Conservation (phyloP, 345 rosid species). For the Arabis alpina region DNA sequence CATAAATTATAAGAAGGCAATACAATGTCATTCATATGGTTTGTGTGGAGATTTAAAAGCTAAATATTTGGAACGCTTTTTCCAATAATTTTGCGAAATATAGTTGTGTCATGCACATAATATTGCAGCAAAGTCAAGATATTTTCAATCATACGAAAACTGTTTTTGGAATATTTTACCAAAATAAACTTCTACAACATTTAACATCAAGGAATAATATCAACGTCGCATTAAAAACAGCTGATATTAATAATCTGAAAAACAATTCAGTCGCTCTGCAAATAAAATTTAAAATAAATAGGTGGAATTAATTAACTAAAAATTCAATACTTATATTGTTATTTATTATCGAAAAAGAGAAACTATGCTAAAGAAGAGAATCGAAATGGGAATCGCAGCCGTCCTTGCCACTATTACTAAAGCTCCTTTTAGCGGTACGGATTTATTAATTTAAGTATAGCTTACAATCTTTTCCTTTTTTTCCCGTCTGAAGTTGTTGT, state of each 20-base stretch:
- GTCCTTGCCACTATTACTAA: slow-evolving; percentile 34
- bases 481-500: too few species aligned
- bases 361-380: slow-evolving; percentile 28
- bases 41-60: slow-evolving; percentile 6
- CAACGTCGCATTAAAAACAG: neutral
- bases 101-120: slow-evolving; percentile 15
- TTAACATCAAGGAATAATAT: slow-evolving; percentile 9
- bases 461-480: neutral
- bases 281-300: neutral
- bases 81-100: neutral
- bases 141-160: slow-evolving; percentile 5
- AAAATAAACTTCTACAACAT: neutral
- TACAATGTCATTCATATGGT: slow-evolving; percentile 27
- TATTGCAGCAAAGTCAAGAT: slow-evolving; percentile 12
- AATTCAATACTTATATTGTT: neutral
- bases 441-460: slow-evolving; percentile 11
- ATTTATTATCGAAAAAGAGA: slow-evolving; percentile 3
- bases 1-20: neutral
- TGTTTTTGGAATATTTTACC: slow-evolving; percentile 13
- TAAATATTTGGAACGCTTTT: neutral
- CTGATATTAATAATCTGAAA: neutral
- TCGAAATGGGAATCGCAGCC: slow-evolving; percentile 40
- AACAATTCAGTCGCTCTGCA: slow-evolving; percentile 9
- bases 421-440: slow-evolving; percentile 33
- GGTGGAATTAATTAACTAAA: slow-evolving; percentile 12